phyloP scores from a whole-genome alignment of 2,329 filamentous ascomycete genomes.

The Dothistroma pini region DNA sequence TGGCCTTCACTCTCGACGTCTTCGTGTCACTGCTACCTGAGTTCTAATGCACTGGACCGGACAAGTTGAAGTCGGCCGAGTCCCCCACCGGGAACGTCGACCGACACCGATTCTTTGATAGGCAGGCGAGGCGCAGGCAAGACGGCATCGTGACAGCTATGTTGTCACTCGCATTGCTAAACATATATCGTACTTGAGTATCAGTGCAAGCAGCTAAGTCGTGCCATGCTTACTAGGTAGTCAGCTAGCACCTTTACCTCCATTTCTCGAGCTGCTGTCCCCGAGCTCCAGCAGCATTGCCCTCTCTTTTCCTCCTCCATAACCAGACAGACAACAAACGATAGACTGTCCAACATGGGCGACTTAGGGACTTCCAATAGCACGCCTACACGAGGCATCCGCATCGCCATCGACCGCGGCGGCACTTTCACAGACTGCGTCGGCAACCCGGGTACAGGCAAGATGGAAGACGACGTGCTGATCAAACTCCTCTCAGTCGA shows the following conservation, averaged over 20 bases:
- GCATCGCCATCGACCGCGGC: constrained; percentile 74
- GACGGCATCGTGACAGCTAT: not conserved
- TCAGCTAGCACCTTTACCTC: not conserved
- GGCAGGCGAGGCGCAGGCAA: not conserved
- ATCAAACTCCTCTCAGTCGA: constrained; percentile 90
- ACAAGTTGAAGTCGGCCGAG: not conserved
- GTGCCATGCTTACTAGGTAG: not conserved
- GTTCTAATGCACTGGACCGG: not conserved
- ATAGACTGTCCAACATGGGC: constrained; percentile 11
- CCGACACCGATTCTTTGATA: not conserved
- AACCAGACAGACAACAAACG: not conserved
- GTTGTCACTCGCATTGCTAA: not conserved
- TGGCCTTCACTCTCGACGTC: not conserved
- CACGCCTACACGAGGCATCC: constrained; percentile 53
- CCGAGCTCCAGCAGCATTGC: not conserved
- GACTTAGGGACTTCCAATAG: constrained; percentile 10
- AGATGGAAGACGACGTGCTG: constrained; percentile 69
- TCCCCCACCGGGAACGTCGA: not conserved
- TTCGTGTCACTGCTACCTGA: not conserved
- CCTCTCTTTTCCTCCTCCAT: not conserved
- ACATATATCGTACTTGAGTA: not conserved
- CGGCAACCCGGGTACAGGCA: constrained; percentile 68
- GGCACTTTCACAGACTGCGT: constrained; percentile 94
- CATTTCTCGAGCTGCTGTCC: not conserved
- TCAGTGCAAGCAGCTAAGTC: not conserved